Base-by-base conservation (phyloP, 2,329 filamentous ascomycete genomes). In the Fusarium buxicola region DNA sequence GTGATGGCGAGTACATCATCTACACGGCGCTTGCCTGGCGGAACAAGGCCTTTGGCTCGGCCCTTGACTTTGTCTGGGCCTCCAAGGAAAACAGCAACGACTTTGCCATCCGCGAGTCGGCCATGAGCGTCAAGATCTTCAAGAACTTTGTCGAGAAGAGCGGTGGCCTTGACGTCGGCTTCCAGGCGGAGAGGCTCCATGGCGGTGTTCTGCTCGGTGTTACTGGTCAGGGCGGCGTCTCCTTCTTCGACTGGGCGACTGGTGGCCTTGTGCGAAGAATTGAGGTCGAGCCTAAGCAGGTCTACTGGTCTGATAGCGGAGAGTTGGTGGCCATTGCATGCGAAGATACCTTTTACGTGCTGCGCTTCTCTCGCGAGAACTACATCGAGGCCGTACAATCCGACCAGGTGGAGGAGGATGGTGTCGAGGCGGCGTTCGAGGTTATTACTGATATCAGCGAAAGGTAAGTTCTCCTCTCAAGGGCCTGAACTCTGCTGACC, bases 51-150 rank as follows among this genome's bases (percentile, higher is more conserved):
- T 99, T 99, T 72, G 95, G 95, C 18, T 94, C 92, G 35, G 95
- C 94, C 7, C 81, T 98, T 48, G 95, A 99, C 78, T 99, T 99
- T 76, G 94, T 92, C 10, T 99, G 95, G 95, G 94, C 91, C 0
- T 92, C 92, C 39, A 97, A 97, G 78, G 94, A 97, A 56, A 97
- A 97, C 79, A 96, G 92, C 80, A 98, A 97, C 76, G 95, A 99
- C 76, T 98, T 96, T 74, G 95, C 95, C 34, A 98, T 99, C 69
- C 90, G 95, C 31, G 95, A 99, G 78, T 97, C 94, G 5, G 81
- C 91, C 25, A 97, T 94, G 44, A 96, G 91, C 72, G 93, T 99
- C 72, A 97, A 97, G 83, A 88, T 98, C 31, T 98, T 95, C 84
- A 94, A 95, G 79, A 98, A 98, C 79, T 98, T 99, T 81, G 90